Evolutionary conservation across 2,329 filamentous ascomycete species (phyloP), one percentile per base, ranked within the genome.

Genomic region (Nemania abortiva): DNA sequence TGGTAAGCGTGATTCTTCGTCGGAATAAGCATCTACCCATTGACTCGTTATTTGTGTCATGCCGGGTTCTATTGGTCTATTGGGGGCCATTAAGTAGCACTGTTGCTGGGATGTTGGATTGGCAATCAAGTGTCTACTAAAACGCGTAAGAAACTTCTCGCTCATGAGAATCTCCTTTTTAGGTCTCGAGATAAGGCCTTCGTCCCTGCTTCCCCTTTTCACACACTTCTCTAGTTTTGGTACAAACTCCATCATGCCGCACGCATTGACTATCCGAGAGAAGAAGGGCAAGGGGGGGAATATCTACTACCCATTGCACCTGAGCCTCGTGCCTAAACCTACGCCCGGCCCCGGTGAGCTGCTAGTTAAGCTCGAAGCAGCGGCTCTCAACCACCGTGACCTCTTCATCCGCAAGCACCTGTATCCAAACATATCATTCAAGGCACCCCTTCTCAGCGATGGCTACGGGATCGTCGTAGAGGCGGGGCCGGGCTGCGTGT

Each of bases 381-480:
- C 90, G 1, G 91, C 94, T 13, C 88, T 97, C 61, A 98, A 97
- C 83, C 95, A 97, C 83, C 92, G 94, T 76, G 95, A 98, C 80
- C 89, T 97, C 73, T 97, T 97, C 82, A 91, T 96, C 80, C 92
- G 95, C 62, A 93, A 95, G 80, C 91, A 94, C 77, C 89, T 96
- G 45, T 97, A 97, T 83, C 94, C 95, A 0, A 91, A 89, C 37
- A 69, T 69, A 62, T 61, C 56, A 47, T 69, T 69, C 34, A 39
- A 50, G 45, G 27, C 57, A 74, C 93, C 95, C 0, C 84, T 97
- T 54, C 87, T 97, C 49, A 89, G 94, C 69, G 95, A 97, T 77
- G 95, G 93, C 73, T 90, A 88, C 72, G 95, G 94, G 57, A 82
- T 86, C 58, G 92, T 97, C 2, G 86, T 90, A 29, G 83, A 85